Evolutionary conservation across 208 protist genomes (phyloP).

Genomic region (Novymonas esmeraldas): DNA sequence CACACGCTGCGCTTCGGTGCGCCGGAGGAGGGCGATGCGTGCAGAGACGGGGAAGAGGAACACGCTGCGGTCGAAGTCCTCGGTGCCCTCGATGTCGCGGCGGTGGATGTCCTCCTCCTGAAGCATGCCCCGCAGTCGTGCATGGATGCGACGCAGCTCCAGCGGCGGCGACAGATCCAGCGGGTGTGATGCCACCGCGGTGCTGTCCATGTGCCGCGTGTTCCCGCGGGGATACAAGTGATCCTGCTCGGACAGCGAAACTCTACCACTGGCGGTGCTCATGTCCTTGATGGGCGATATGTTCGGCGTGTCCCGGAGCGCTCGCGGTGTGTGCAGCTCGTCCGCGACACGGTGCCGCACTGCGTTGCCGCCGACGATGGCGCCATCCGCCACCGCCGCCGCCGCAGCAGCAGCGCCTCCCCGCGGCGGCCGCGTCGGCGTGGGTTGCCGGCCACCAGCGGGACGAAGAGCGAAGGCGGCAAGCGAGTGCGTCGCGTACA

Average conservation of each 20-base stretch:
- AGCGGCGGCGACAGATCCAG: slow-evolving; percentile 10
- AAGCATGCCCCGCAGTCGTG: slow-evolving; percentile 44
- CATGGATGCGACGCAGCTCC: slow-evolving; percentile 35
- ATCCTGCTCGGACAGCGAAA: slow-evolving; percentile 23
- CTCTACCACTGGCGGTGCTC: slow-evolving; percentile 18
- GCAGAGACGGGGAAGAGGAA: slow-evolving; percentile 60
- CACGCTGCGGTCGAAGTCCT: slow-evolving; percentile 65
- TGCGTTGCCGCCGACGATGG: slow-evolving; percentile 17
- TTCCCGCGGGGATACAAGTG: slow-evolving; percentile 7
- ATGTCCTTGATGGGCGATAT: slow-evolving; percentile 40
- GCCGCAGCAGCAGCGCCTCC: not conserved
- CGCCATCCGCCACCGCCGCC: slow-evolving; percentile 11
- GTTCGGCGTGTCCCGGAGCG: slow-evolving; percentile 33
- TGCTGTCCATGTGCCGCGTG: too few relatives aligned
- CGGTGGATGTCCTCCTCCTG: slow-evolving; percentile 74
- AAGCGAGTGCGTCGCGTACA: slow-evolving; percentile 14
- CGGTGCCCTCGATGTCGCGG: slow-evolving; percentile 63
- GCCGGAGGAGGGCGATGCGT: slow-evolving; percentile 44
- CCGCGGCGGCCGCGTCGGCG: not conserved
- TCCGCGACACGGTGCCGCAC: slow-evolving; percentile 5
- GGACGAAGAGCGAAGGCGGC: slow-evolving; percentile 11
- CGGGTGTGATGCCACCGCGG: too few relatives aligned
- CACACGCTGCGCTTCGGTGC: slow-evolving; percentile 11
- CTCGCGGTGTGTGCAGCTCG: slow-evolving; percentile 6
- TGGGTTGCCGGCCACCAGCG: not conserved